These are phyloP conservation scores for Chaetomium globosum DNA, from an alignment of 2,329 filamentous ascomycete species.

Conservation along the genomic window DNA sequence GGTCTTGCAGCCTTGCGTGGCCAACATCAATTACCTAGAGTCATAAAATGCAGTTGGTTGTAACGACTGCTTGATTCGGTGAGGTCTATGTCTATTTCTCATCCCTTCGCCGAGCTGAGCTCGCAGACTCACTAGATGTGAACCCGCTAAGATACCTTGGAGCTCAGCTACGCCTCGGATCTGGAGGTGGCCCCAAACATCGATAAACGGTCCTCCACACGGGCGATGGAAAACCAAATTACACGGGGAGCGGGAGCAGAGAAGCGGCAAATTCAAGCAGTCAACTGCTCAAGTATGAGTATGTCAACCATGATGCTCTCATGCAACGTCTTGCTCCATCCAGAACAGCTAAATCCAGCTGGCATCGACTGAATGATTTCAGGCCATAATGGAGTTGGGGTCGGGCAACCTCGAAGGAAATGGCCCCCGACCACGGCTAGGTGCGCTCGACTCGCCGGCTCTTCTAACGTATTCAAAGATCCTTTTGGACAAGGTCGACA, in stretches of 20 bases:
- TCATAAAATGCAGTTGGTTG: not conserved
- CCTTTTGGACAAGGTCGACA: constrained; percentile 10
- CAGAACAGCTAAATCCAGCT: not conserved
- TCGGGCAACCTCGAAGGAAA: not conserved
- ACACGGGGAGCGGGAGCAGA: constrained; percentile 10
- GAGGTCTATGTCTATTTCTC: not conserved
- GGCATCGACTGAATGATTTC: constrained; percentile 10
- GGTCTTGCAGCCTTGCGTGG: not conserved
- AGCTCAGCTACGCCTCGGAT: constrained; percentile 13
- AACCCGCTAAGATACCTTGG: not conserved
- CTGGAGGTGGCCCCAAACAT: constrained; percentile 7
- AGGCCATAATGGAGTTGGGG: not conserved
- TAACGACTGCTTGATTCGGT: not conserved
- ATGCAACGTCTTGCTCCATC: not conserved
- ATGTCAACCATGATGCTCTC: constrained; percentile 3
- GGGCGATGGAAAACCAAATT: constrained; percentile 13
- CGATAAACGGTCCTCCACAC: constrained; percentile 12
- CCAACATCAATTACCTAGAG: not conserved
- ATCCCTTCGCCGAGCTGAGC: not conserved
- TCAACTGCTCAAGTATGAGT: constrained; percentile 2
- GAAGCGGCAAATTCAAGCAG: constrained; percentile 10
- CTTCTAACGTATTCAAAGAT: constrained; percentile 12
- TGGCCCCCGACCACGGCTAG: not conserved
- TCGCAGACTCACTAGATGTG: not conserved
- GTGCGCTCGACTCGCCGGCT: not conserved